A percentile compares a stretch with the other conserved stretches of the same genome.
These are phyloP conservation scores for Ogataea corticis DNA, from an alignment of 805 yeast genomes.

Conservation along the genomic window DNA sequence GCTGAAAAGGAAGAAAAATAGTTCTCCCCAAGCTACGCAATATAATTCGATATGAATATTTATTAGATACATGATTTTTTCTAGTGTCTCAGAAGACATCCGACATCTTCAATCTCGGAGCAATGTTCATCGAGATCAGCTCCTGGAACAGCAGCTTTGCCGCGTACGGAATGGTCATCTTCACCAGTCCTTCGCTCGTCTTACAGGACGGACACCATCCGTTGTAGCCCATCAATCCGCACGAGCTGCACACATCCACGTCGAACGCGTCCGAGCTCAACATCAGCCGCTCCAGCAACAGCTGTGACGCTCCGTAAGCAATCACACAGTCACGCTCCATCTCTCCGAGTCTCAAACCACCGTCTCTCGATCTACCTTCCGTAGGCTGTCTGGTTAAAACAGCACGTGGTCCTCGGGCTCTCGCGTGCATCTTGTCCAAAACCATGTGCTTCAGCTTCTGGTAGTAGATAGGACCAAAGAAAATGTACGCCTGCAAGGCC, in stretches of 20 bases:
- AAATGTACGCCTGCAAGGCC: conserved; percentile 93
- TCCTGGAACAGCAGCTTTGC: conserved; percentile 97
- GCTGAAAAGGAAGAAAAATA: background rate
- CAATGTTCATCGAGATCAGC: conserved; percentile 96
- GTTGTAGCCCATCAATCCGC: conserved; percentile 97
- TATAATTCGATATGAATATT: background rate
- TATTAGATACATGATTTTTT: conserved; percentile 3
- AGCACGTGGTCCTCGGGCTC: conserved; percentile 99
- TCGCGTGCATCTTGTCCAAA: conserved; percentile 97
- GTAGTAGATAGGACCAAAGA: conserved; percentile 97
- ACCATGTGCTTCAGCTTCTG: conserved; percentile 99
- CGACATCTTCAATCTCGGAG: conserved; percentile 88
- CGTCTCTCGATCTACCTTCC: conserved; percentile 98
- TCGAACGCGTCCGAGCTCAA: conserved; percentile 96
- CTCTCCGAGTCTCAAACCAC: conserved; percentile 98
- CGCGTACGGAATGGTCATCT: conserved; percentile 98
- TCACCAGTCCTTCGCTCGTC: conserved; percentile 79
- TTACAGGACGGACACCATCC: conserved; percentile 98
- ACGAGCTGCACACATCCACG: conserved; percentile 88
- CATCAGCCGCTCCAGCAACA: conserved; percentile 92
- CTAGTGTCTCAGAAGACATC: conserved; percentile 62
- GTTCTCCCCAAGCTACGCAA: background rate
- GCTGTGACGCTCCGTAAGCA: conserved; percentile 97
- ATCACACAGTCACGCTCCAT: conserved; percentile 99
- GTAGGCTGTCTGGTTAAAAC: conserved; percentile 98